Base-by-base conservation (phyloP, 257 asterid species). In the Solanum peruvianum region DNA sequence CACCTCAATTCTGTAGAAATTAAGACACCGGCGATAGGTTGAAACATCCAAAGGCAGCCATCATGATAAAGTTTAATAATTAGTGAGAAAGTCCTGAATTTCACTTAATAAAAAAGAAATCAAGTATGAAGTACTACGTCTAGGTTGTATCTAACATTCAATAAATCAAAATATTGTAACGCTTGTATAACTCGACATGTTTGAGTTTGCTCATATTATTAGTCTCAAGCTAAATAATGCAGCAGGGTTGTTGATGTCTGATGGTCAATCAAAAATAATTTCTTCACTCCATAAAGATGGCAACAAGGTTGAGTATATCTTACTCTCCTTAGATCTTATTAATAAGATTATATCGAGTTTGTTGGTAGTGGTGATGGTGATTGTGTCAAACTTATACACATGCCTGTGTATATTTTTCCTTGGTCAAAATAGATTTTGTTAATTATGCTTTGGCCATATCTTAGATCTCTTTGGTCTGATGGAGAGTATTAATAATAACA, bases 271-370 rank as follows among this genome's bases (percentile, higher is more conserved):
- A n/a, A 3, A 60, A 23, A 23, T 1, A 60, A 60, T 7, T 9
- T 60, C 29, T 9, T 7, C 12, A 23, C 5, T 29, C 7, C 14
- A 2, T 21, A 60, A 60, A 23, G 69, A 1, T 60, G 23, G 13
- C 23, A 60, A 21, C 10, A 23, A 60, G 13, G 5, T 60, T 60
- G 7, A 21, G 13, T 60, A 60, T 23, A 60, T 23, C 3, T 9
- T 60, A 56, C n/a, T 18, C 4, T 60, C 0, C 1, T 15, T 0
- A 60, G 0, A 23, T 11, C 25, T 6, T 60, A 60, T 27, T 21
- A 21, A 11, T 60, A 13, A 60, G 0, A 60, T 60, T 60, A 23
- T 21, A 60, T 9, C 25, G 13, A 60, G 12, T 27, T 60, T 23
- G 3, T 9, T 60, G 14, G 0, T 60, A 14, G 3, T 60, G 29